Evolutionary conservation across 1,284 basidiomycete species (phyloP), one percentile per base, ranked within the genome.

Genomic region (Kwoniella shivajii): DNA sequence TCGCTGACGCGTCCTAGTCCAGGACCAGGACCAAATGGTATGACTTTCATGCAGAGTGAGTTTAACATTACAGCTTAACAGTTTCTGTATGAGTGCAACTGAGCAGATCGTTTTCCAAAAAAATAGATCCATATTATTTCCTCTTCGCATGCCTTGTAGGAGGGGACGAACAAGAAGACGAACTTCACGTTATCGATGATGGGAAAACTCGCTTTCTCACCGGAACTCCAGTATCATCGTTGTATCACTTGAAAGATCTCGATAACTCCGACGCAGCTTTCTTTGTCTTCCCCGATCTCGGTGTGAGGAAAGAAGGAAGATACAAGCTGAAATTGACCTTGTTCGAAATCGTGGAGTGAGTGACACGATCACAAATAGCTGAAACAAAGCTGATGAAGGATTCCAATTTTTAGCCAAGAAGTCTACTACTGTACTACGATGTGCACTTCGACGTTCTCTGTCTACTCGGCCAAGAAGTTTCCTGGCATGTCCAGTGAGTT

Each of bases 211-310:
- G 74, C 13, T 75, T 75, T 60, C 62, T 76, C n/a, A 74, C 75
- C 6, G 75, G 75, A n/a, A 75, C 73, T 2, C 72, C 78, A 88
- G 94, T 96, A 1, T 92, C 90, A 0, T 90, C 88, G 5, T 80
- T 97, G n/a, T 97, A 96, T 74, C 92, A 96, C 69, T 82, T 97
- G 57, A 94, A 93, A 74, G 95, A 97, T 72, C 85, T 90, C 11
- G 90, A 92, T 67, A 85, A 89, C 67, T 84, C 76, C 30, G 92
- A 94, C 69, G 92, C 90, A 14, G 91, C 90, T 0, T 92, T 93
- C 79, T 93, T 93, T 67, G 90, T 94, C 18, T 92, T 92, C 67
- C 89, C 90, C 2, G 89, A 92, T 74, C 81, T 94, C 30, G 88
- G 86, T 56, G 90, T 92, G 10, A 81, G 92, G 56, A 92, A 92